Evolutionary conservation across 495 filamentous ascomycete species (phyloP).

Genomic region (Cercophora samala): DNA sequence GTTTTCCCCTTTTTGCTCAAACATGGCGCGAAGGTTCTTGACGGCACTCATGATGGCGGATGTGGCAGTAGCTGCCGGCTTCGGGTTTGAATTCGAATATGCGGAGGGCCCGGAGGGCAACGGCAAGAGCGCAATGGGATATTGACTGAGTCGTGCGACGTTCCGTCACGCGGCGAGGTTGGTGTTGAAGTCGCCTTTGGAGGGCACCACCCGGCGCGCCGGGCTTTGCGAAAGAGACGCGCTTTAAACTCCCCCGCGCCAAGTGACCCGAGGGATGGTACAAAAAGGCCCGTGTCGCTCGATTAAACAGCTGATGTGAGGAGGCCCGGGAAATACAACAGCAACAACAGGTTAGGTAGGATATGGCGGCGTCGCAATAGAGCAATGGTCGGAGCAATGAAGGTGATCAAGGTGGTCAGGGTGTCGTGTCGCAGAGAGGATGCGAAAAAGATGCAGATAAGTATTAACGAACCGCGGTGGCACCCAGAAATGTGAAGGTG

Average conservation of each 20-base stretch:
- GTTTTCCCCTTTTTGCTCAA: slow-evolving; percentile 66
- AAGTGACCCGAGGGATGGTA: not conserved
- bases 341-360: not conserved
- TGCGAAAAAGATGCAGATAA: not conserved
- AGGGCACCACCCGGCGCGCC: not conserved
- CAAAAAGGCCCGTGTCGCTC: not conserved
- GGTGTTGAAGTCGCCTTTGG: not conserved
- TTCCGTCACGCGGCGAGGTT: not conserved
- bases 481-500: slow-evolving; percentile 27
- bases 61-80: slow-evolving; percentile 11
- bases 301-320: not conserved
- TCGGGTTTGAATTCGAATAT: not conserved
- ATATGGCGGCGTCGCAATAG: not conserved
- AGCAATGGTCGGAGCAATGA: not conserved
- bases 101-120: not conserved
- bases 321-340: not conserved
- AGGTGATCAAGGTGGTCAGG: not conserved
- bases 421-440: not conserved
- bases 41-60: slow-evolving; percentile 47
- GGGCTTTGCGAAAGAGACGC: not conserved
- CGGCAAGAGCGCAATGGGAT: not conserved
- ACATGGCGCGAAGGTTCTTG: slow-evolving; percentile 78
- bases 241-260: not conserved
- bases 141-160: not conserved
- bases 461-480: slow-evolving; percentile 18